Percentiles rank a stretch among this genome's conserved stretches.
Evolutionary conservation across 1,284 basidiomycete species (phyloP).

Genomic region (Cryptococcus wingfieldii): DNA sequence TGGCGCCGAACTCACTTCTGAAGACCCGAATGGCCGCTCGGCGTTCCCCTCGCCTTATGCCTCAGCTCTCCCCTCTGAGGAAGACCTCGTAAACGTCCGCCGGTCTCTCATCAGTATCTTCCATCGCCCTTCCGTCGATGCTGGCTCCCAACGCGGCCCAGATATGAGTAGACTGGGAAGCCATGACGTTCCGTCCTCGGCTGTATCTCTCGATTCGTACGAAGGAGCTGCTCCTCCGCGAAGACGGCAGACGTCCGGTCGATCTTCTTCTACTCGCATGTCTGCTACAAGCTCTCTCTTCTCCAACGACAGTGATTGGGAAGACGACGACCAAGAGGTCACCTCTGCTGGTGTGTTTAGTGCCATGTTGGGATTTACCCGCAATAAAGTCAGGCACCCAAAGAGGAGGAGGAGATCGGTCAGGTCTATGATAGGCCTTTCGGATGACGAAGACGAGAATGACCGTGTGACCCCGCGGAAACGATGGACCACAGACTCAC

Average conservation of each 20-base stretch:
- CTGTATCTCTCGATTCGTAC: slow-evolving; percentile 4
- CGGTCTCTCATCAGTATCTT: neutral
- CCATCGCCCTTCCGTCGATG: neutral
- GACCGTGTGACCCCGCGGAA: slow-evolving; percentile 1
- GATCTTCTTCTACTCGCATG: slow-evolving; percentile 2
- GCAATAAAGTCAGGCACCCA: neutral
- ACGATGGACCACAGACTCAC: slow-evolving; percentile 14
- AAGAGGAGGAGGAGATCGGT: slow-evolving; percentile 2
- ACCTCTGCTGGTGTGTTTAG: slow-evolving; percentile 9
- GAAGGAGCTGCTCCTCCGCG: slow-evolving; percentile 1
- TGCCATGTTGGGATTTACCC: slow-evolving; percentile 13
- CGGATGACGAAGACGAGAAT: neutral
- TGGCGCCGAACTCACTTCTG: neutral
- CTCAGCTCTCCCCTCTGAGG: neutral
- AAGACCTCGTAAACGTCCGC: neutral
- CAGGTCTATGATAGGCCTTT: slow-evolving; percentile 2
- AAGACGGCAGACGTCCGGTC: slow-evolving; percentile 4
- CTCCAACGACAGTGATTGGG: slow-evolving; percentile 2
- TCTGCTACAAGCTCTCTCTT: neutral
- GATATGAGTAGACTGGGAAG: neutral
- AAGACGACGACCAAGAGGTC: slow-evolving; percentile 1
- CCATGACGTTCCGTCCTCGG: slow-evolving; percentile 6
- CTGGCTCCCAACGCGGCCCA: neutral
- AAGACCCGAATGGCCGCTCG: neutral
- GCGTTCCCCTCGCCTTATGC: neutral